Evolutionary conservation across 495 filamentous ascomycete genomes (phyloP), one percentile per base, ranked within the genome.

Genomic region (Pseudevernia furfuracea): DNA sequence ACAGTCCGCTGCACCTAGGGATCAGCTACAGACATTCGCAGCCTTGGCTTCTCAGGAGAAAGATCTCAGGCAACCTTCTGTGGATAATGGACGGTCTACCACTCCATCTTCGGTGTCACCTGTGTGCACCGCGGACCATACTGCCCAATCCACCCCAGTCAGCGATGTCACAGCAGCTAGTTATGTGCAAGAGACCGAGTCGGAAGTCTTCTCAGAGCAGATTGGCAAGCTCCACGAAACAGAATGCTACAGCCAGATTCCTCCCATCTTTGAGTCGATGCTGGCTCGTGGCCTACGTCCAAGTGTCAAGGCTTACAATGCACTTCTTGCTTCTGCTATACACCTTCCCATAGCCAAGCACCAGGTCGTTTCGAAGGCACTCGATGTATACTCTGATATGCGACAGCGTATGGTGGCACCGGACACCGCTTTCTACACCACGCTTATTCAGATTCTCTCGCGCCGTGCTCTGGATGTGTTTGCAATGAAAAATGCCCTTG

Each of bases 351-450:
- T 80, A 58, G 78, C 89, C 70, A 86, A 85, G 71, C 84, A 87
- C 58, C 89, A 91, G 75, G 82, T 91, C 14, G 87, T 96, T 32
- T 85, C 89, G 56, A 96, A 96, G 76, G 92, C 90, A 9, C 83
- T 97, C 58, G 91, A 92, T 80, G 88, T 97, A 63, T 97, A 97
- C 77, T 88, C 91, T 49, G 91, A 97, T 73, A 96, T 98, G 93
- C 87, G 96, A 68, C 83, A 88, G 65, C 88, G 92, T 57, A 87
- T 87, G 69, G 86, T 97, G 49, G 75, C 81, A 34, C 93, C 93
- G 21, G 87, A 95, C 71, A 85, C 87, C 64, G 82, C 86, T 60
- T 97, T 92, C 10, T 97, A 95, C 75, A 84, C 90, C 70, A 90
- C 88, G 4, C 76, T 98, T 15, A 87, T 98, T 64, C 84, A 88